These are phyloP conservation scores for Talaromyces nanjingensis DNA, from an alignment of 495 filamentous ascomycete species.

Conservation along the genomic window DNA sequence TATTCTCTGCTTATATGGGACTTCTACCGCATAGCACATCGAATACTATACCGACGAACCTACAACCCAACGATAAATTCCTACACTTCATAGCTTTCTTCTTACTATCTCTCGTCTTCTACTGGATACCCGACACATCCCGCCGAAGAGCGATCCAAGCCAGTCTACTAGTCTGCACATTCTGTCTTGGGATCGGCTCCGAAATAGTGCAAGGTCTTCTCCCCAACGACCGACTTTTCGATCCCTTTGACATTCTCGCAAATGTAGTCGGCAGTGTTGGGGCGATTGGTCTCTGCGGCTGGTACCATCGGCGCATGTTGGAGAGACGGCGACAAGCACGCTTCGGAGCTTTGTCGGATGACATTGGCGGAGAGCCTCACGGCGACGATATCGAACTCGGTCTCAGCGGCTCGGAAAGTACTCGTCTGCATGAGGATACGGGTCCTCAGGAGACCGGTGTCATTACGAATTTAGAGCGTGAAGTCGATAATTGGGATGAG, in stretches of 20 bases:
- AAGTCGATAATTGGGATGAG: constrained; percentile 81
- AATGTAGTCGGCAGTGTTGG: constrained; percentile 74
- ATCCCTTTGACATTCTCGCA: constrained; percentile 77
- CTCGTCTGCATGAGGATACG: constrained; percentile 52
- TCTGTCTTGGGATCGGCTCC: constrained; percentile 68
- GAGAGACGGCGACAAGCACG: constrained; percentile 74
- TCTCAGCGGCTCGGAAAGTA: constrained; percentile 40
- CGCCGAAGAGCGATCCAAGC: constrained; percentile 77
- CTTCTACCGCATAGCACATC: constrained; percentile 54
- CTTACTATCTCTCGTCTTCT: constrained; percentile 77
- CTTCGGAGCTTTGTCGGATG: constrained; percentile 58
- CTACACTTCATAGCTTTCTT: constrained; percentile 90
- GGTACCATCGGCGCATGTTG: constrained; percentile 95
- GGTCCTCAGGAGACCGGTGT: constrained; percentile 51
- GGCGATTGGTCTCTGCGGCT: constrained; percentile 66
- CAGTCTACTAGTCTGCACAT: constrained; percentile 74
- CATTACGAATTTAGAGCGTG: constrained; percentile 51
- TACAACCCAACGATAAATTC: constrained; percentile 77
- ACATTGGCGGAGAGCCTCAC: constrained; percentile 22
- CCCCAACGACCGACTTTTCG: constrained; percentile 77
- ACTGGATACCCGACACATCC: constrained; percentile 92
- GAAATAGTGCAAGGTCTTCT: constrained; percentile 78
- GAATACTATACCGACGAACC: constrained; percentile 58
- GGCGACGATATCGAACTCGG: constrained; percentile 50
- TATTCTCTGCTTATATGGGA: constrained; percentile 71